Percentiles rank a stretch among this genome's conserved stretches.
These are phyloP conservation scores for Mesostigma viride DNA, from an alignment of 139 green algal species.

Conservation along the genomic window DNA sequence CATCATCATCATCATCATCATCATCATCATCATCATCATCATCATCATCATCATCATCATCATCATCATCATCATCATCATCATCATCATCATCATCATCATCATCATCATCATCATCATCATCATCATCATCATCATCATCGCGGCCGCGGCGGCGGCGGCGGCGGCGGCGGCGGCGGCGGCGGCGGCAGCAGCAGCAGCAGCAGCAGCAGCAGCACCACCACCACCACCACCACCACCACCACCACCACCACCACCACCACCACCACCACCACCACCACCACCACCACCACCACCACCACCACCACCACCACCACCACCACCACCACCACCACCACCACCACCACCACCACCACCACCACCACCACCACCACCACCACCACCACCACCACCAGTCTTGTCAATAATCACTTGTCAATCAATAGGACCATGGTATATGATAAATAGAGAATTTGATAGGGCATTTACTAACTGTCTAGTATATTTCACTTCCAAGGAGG, in stretches of 20 bases:
- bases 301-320: background rate
- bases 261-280: background rate
- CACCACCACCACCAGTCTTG: slow-evolving; percentile 4
- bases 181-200: background rate
- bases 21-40: background rate
- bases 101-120: background rate
- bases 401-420: no score
- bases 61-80: background rate
- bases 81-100: background rate
- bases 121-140: background rate
- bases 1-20: background rate
- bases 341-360: background rate
- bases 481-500: no score
- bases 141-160: background rate
- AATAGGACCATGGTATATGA: no score
- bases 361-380: background rate
- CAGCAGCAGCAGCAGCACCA: background rate
- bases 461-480: no score
- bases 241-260: background rate
- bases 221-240: background rate
- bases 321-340: background rate
- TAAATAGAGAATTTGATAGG: no score
- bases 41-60: background rate
- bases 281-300: background rate
- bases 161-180: no score